A percentile compares a stretch with the other conserved stretches of the same genome.
phyloP scores from a whole-genome alignment of 805 yeast species.

The Metschnikowia picachoensis region DNA sequence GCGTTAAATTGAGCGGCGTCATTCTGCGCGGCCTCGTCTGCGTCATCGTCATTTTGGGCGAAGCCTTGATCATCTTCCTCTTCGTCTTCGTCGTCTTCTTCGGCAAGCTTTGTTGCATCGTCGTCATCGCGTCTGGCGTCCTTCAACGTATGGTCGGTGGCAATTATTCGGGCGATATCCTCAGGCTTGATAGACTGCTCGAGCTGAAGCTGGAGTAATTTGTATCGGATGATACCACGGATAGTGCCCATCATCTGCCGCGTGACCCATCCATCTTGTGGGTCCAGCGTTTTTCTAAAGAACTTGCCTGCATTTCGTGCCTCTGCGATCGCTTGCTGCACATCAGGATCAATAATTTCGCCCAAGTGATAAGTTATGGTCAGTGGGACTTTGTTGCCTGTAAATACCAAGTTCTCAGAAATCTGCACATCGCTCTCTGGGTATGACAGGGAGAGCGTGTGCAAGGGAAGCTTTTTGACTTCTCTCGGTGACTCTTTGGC shows the following conservation, averaged over 20 bases:
- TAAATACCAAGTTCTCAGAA: constrained; percentile 51
- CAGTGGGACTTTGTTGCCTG: constrained; percentile 66
- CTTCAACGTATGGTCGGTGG: constrained; percentile 31
- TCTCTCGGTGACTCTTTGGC: constrained; percentile 7
- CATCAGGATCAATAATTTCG: constrained; percentile 66
- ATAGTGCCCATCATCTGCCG: constrained; percentile 58
- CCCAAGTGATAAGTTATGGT: constrained; percentile 76
- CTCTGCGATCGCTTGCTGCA: constrained; percentile 40
- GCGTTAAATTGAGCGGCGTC: constrained; percentile 21
- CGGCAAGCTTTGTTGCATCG: constrained; percentile 22
- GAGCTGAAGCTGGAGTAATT: constrained; percentile 57
- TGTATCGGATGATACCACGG: constrained; percentile 68
- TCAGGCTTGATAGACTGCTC: constrained; percentile 43
- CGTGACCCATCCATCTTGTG: constrained; percentile 78
- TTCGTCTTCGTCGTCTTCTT: constrained; percentile 29
- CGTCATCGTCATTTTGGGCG: constrained; percentile 17
- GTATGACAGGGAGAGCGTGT: constrained; percentile 18
- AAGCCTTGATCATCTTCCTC: not conserved
- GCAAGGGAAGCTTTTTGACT: constrained; percentile 23
- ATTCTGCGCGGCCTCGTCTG: constrained; percentile 22
- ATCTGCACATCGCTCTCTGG: constrained; percentile 20
- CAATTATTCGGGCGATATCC: constrained; percentile 42
- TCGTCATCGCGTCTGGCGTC: constrained; percentile 6
- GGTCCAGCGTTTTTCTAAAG: constrained; percentile 33
- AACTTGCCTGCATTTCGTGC: constrained; percentile 34